Percentiles rank a stretch among this genome's conserved stretches.
Conservation (phyloP, 2,329 filamentous ascomycete species). For the Curvularia sp. region DNA sequence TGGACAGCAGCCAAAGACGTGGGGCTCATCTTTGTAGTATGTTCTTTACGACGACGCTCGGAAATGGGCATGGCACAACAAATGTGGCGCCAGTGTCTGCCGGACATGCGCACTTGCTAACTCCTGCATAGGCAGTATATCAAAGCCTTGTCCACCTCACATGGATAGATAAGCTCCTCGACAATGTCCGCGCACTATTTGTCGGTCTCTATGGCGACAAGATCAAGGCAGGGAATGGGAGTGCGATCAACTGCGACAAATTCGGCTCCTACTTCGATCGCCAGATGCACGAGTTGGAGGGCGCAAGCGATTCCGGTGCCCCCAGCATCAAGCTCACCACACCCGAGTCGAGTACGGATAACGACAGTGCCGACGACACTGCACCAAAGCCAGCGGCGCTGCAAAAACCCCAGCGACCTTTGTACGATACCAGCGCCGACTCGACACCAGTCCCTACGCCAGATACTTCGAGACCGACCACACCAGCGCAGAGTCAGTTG, state of each 20-base stretch:
- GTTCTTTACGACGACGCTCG: constrained; percentile 31
- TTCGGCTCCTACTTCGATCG: constrained; percentile 97
- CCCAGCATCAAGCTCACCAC: constrained; percentile 54
- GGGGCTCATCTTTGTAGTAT: constrained; percentile 91
- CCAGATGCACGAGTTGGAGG: constrained; percentile 82
- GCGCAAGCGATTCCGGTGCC: constrained; percentile 53
- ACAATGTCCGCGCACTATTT: constrained; percentile 93
- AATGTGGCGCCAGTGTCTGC: constrained; percentile 2
- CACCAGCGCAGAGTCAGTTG: constrained; percentile 71
- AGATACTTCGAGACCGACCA: constrained; percentile 78
- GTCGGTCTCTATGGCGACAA: constrained; percentile 88
- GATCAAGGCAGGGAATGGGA: constrained; percentile 79
- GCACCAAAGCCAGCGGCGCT: constrained; percentile 61
- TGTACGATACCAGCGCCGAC: constrained; percentile 65
- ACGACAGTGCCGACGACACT: constrained; percentile 57
- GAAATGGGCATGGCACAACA: background rate
- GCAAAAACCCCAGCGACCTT: constrained; percentile 51
- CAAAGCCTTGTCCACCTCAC: constrained; percentile 92
- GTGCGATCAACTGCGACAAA: constrained; percentile 73
- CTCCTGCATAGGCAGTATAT: constrained; percentile 78
- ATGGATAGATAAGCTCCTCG: constrained; percentile 96
- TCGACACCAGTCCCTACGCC: constrained; percentile 74
- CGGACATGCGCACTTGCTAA: constrained; percentile 7
- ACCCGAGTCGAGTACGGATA: constrained; percentile 59
- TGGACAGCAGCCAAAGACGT: constrained; percentile 94